Evolutionary conservation across 164 flowering plant genomes (phyloP), one percentile per base, ranked within the genome.

Genomic region (Santalum album): DNA sequence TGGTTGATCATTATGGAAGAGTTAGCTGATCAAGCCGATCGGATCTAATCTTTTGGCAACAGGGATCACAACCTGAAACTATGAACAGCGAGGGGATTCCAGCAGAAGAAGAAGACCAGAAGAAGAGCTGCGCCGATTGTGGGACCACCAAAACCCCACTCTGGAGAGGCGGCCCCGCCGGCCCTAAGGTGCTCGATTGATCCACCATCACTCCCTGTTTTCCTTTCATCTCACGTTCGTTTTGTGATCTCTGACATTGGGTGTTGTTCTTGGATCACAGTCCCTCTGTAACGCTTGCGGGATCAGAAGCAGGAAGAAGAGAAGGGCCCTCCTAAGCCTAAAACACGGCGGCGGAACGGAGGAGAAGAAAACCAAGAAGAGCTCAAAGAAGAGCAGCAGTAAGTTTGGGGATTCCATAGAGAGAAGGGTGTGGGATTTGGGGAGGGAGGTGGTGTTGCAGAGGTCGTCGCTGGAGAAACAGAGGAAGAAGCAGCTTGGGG

Each of bases 201-300:
- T 19, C 14, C 27, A 17, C 12, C 23, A 35, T 44, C 40, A 7
- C 53, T 48, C 6, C 24, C 2, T 46, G 3, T 46, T 12, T 36
- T 7, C 15, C 16, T 1, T 36, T 36, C 15, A 6, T 36, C 12
- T 7, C 16, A 9, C 1, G 10, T 29, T 29, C 35, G 10, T 61
- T 16, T 66, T 0, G 21, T 44, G n/a, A 21, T 18, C 51, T 22
- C 34, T 17, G 14, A 21, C 20, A 23, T 2, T 43, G 15, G 46
- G 46, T 48, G 57, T 1, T 20, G 45, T 46, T 2, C 27, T 3
- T 58, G 43, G 43, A n/a, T 56, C 54, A 21, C 86, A 89, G 95
- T 71, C 96, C 1, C 67, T 89, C 4, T 89, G 95, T 54, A 89
- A 88, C 65, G 96, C 94, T 3, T 88, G 96, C 55, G 96, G 96